Conservation (phyloP, 2,329 filamentous ascomycete genomes). For the Sporothrix phasma region DNA sequence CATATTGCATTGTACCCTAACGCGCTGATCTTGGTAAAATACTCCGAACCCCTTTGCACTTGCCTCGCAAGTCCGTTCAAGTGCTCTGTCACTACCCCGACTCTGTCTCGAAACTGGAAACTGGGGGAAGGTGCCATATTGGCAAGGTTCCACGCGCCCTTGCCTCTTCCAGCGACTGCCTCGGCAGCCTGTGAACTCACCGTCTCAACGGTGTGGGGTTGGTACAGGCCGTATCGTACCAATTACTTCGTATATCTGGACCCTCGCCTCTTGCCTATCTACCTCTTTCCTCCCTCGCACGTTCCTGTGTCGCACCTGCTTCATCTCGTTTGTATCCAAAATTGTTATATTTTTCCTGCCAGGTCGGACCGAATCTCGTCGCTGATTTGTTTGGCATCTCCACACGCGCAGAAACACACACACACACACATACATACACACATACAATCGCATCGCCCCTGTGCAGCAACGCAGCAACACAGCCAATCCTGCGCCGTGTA, state of each 20-base stretch:
- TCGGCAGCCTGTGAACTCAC: constrained; percentile 9
- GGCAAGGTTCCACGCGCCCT: not conserved
- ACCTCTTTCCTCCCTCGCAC: not conserved
- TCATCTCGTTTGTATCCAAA: not conserved
- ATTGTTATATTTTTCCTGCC: no score
- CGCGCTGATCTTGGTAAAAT: no score
- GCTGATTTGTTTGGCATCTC: not conserved
- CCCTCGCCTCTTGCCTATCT: not conserved
- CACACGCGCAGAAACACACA: not conserved
- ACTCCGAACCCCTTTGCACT: no score
- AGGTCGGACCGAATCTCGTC: not conserved
- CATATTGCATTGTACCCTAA: no score
- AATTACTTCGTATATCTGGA: constrained; percentile 1
- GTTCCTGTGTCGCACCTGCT: not conserved
- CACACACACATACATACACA: not conserved
- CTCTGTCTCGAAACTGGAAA: not conserved
- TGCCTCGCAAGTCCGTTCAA: no score
- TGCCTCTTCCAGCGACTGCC: not conserved
- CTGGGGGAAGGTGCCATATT: not conserved
- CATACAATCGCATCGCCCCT: no score
- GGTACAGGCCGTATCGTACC: not conserved
- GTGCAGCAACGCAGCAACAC: no score
- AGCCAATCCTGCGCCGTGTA: not conserved
- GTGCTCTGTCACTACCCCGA: not conserved
- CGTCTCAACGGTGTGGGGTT: not conserved